Base-by-base conservation (phyloP, 805 yeast genomes). In the Wickerhamomyces bovis region DNA sequence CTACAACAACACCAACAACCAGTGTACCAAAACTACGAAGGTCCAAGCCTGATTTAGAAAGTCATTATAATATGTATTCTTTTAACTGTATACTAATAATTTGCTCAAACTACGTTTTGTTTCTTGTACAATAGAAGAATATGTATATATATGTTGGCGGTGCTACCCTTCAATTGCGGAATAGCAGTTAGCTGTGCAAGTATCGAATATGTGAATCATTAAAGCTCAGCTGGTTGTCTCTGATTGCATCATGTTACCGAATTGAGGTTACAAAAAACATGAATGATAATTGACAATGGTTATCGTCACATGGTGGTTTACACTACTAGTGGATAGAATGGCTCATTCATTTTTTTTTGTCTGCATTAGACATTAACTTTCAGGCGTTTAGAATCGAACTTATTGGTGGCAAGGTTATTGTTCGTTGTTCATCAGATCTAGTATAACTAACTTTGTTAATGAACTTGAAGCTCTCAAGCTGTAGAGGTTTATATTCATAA, bases 41-140 rank as follows among this genome's bases (percentile, higher is more conserved):
- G 48, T 2, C 51, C 51, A 30, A 46, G 43, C 40, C 38, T 46
- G 28, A 46, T 46, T 18, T 46, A 21, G 33, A 18, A 5, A 16
- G 11, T 33, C 18, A 16, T 33, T 18, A 9, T 33, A 18, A 16
- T 8, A 11, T 16, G 20, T 33, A 33, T 16, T 33, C 19, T 33
- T 16, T 16, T 11, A 3, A n/a, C 36, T 33, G 36, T 33, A 33
- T 33, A 33, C 9, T 33, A 33, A 33, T n/a, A 15, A 6, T 33
- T 33, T 16, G 11, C 16, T 16, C 7, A 7, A 33, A n/a, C 11
- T n/a, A 7, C 11, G 13, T 18, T 11, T 16, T n/a, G 18, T 11
- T 33, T 16, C 31, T 13, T 13, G 13, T 28, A 23, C 25, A 23
- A 23, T 23, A 23, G 25, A 23, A 23, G 25, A 23, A 6, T 6